Conservation (phyloP, 2,329 filamentous ascomycete genomes). For the Ramularia endophylla region DNA sequence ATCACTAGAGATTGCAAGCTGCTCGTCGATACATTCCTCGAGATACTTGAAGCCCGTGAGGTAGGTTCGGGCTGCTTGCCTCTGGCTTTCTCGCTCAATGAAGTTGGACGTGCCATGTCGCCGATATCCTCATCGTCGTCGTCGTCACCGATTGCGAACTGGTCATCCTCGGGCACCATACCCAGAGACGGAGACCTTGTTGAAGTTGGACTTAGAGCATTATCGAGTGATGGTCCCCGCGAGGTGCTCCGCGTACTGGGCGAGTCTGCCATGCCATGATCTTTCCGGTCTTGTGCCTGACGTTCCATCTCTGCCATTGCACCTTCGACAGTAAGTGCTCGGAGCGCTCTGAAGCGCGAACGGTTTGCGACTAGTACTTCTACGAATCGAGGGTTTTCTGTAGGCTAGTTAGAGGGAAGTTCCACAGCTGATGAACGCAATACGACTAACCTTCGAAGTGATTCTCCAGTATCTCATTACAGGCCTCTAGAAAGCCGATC, state of each 20-base stretch:
- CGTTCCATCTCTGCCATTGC: conserved; percentile 88
- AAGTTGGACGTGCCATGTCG: conserved; percentile 36
- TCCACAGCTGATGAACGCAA: neutral
- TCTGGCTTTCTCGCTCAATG: conserved; percentile 94
- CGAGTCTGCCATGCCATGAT: conserved; percentile 26
- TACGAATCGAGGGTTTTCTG: conserved; percentile 75
- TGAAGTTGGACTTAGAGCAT: conserved; percentile 56
- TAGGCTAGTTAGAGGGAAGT: neutral
- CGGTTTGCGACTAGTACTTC: conserved; percentile 72
- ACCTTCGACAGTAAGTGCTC: conserved; percentile 84
- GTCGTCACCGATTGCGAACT: conserved; percentile 91
- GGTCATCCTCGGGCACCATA: conserved; percentile 71
- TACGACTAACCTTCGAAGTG: conserved; percentile 40
- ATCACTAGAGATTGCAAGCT: conserved; percentile 65
- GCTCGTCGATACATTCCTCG: conserved; percentile 71
- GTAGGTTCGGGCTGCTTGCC: conserved; percentile 91
- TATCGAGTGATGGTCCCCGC: conserved; percentile 60
- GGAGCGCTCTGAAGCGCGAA: conserved; percentile 76
- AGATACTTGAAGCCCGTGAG: conserved; percentile 49
- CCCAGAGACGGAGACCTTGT: conserved; percentile 53
- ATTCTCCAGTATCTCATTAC: conserved; percentile 86
- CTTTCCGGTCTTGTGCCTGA: conserved; percentile 63
- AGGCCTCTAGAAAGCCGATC: conserved; percentile 74
- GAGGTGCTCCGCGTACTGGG: conserved; percentile 26
- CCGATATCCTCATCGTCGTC: conserved; percentile 53